Conservation (phyloP, 805 yeast genomes). For the Starmera dryadoides region DNA sequence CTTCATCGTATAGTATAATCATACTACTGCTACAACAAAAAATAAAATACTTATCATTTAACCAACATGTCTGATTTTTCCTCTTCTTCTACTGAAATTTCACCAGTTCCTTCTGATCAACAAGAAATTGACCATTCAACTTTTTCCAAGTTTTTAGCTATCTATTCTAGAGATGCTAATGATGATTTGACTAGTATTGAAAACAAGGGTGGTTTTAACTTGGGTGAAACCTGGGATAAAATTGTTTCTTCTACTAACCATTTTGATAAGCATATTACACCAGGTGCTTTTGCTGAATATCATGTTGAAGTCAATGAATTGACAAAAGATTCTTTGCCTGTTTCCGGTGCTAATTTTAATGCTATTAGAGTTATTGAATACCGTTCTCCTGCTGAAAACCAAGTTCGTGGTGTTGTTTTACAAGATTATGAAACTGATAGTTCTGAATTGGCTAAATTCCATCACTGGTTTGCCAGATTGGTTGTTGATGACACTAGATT, state of each 20-base stretch:
- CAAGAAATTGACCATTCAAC: conserved; percentile 24
- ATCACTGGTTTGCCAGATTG: conserved; percentile 31
- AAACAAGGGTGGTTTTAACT: conserved; percentile 25
- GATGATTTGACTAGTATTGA: conserved; percentile 18
- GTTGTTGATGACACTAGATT: conserved; percentile 28
- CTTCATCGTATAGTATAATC: no score
- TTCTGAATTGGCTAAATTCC: conserved; percentile 10
- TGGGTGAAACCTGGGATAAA: conserved; percentile 22
- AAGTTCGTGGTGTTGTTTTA: conserved; percentile 31
- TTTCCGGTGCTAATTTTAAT: conserved; percentile 6
- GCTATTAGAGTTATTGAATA: conserved; percentile 27
- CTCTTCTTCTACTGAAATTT: neutral
- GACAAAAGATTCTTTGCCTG: conserved; percentile 4
- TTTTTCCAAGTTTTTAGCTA: conserved; percentile 29
- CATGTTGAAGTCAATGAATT: neutral
- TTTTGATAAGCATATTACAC: neutral
- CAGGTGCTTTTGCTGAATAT: neutral
- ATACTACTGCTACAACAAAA: no score
- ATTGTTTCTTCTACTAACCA: neutral
- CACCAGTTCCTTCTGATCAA: conserved; percentile 2
- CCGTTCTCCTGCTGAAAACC: conserved; percentile 20
- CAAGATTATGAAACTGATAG: conserved; percentile 24
- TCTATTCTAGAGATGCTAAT: conserved; percentile 25
- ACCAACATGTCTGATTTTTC: neutral
- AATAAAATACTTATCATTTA: neutral